Base-by-base conservation (phyloP, 495 filamentous ascomycete genomes). In the Neurospora sublineolata region DNA sequence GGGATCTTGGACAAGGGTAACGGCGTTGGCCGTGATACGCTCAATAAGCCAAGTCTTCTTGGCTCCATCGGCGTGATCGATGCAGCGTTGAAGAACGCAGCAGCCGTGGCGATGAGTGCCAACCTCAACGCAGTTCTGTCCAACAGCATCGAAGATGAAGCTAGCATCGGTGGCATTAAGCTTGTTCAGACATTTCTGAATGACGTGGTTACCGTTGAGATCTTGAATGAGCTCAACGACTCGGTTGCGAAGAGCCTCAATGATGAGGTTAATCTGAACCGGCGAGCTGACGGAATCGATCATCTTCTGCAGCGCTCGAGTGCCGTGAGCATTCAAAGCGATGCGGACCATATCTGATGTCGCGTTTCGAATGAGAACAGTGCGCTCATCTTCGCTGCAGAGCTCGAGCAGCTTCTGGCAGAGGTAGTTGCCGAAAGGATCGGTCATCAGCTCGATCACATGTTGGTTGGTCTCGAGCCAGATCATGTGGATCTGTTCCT, bases 151-250 rank as follows among this genome's bases (percentile, higher is more conserved):
- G 76, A 97, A 98, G 81, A 99, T 98, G 84, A 99, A 99, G 76
- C 94, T 88, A 20, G 95, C 91, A 80, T 98, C 92, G 67, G 87
- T 83, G 0, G 92, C 80, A 70, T 86, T 88, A 7, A 98, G 88
- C 76, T 94, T 94, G 83, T 98, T 99, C 71, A 99, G 87, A 79
- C 95, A 99, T 83, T 98, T 99, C 80, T 99, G 95, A 74, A 99
- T 97, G 73, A 99, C 95, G 78, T 99, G 95, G 74, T 98, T 99
- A 77, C 95, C 95, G 78, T 99, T 99, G 68, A 98, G 82, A 74
- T 99, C 95, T 79, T 99, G 93, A 71, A 99, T 97, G 52, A 99
- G 84, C 70, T 93, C 90, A 6, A 97, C 94, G 37, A 99, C 95
- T 71, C 91, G 87, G 72, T 87, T 82, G 41, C 88, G 83, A 38